Evolutionary conservation across 805 yeast genomes (phyloP).

Genomic region (Ogataea minuta): DNA sequence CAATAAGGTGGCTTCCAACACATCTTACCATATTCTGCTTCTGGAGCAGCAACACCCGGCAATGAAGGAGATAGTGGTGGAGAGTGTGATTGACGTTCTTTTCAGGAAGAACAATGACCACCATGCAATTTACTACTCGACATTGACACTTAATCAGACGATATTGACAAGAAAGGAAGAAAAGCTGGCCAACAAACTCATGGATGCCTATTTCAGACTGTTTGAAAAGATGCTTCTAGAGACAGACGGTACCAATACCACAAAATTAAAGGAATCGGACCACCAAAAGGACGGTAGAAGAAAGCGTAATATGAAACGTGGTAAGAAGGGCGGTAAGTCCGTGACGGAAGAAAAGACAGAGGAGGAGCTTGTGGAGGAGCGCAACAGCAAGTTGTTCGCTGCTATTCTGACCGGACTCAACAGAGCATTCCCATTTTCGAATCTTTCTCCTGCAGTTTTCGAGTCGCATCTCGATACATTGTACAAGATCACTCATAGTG

Average conservation of each 20-base stretch:
- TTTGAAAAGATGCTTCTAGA: slow-evolving; percentile 81
- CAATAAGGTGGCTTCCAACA: slow-evolving; percentile 83
- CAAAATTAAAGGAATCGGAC: slow-evolving; percentile 39
- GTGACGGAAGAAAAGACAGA: slow-evolving; percentile 65
- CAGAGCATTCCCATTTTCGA: slow-evolving; percentile 92
- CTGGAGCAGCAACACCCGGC: slow-evolving; percentile 92
- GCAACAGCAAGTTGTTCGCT: slow-evolving; percentile 77
- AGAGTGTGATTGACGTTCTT: slow-evolving; percentile 75
- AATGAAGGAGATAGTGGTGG: slow-evolving; percentile 81
- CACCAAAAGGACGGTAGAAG: slow-evolving; percentile 60
- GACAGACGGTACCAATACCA: slow-evolving; percentile 49
- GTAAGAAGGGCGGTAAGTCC: slow-evolving; percentile 85
- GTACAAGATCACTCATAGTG: slow-evolving; percentile 87
- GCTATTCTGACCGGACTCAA: slow-evolving; percentile 93
- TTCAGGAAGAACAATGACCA: slow-evolving; percentile 76
- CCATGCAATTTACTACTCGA: slow-evolving; percentile 84
- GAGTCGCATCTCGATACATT: slow-evolving; percentile 78
- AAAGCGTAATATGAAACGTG: slow-evolving; percentile 75
- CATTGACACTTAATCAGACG: slow-evolving; percentile 88
- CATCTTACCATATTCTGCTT: slow-evolving; percentile 76
- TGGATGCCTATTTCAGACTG: slow-evolving; percentile 79
- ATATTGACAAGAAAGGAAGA: slow-evolving; percentile 76
- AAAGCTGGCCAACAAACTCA: slow-evolving; percentile 77
- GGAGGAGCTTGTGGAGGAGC: slow-evolving; percentile 69
- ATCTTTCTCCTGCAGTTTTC: slow-evolving; percentile 66